Conservation (phyloP, 1,139 yeast genomes). For the Suhomyces bribrorum region DNA sequence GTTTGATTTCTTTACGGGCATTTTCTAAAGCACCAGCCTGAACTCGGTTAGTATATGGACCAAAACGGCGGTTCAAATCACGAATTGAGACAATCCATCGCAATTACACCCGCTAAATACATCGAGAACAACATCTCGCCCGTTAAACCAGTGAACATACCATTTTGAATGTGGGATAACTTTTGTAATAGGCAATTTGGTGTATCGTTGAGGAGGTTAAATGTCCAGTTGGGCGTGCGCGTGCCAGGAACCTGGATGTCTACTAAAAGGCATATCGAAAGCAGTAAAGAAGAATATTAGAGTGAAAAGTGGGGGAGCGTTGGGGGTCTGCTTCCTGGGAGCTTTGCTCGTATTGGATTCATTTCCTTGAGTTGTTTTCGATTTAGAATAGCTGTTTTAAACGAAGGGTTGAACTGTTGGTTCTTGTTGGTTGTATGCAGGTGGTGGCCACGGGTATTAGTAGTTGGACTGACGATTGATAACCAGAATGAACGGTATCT, state of each 20-base stretch:
- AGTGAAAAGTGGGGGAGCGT: too few species aligned
- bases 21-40: conserved; percentile 97
- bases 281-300: too few species aligned
- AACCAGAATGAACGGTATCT: too few species aligned
- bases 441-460: too few species aligned
- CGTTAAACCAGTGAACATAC: conserved; percentile 5
- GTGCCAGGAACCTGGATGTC: conserved; percentile 6
- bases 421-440: too few species aligned
- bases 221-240: conserved; percentile 8
- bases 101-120: neutral
- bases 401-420: too few species aligned
- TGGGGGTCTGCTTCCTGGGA: too few species aligned
- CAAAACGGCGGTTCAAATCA: neutral
- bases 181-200: neutral
- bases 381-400: too few species aligned
- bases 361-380: too few species aligned
- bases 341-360: too few species aligned
- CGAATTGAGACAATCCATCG: neutral
- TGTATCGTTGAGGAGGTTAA: neutral
- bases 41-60: conserved; percentile 19
- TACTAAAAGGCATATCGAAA: conserved; percentile 5
- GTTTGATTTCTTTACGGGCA: conserved; percentile 92
- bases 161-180: conserved; percentile 9
- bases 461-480: too few species aligned
- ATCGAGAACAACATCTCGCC: neutral